Evolutionary conservation across 352 stramenopile species (phyloP).

Genomic region (Phytophthora multivora): DNA sequence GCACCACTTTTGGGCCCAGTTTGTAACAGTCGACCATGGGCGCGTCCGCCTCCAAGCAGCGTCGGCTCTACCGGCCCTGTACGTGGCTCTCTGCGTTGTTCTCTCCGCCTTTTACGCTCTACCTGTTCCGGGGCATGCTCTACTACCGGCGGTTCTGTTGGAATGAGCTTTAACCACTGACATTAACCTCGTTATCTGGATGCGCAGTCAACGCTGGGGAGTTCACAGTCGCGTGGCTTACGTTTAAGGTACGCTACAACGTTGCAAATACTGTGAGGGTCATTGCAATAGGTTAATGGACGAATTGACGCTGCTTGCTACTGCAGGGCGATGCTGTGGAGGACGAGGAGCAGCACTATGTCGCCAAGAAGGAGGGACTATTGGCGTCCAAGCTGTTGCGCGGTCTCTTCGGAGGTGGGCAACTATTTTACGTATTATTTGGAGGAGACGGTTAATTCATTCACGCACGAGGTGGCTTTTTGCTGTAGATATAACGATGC

Average conservation of each 20-base stretch:
- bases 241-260: constrained; percentile 69
- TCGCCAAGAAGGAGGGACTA: constrained; percentile 72
- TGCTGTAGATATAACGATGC: constrained; percentile 59
- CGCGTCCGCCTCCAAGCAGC: constrained; percentile 47
- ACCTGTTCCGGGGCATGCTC: not conserved
- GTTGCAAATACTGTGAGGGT: not conserved
- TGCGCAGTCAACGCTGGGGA: constrained; percentile 69
- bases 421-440: constrained; percentile 11
- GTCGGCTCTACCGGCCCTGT: constrained; percentile 60
- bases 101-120: not conserved
- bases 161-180: not conserved
- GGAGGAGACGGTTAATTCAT: not conserved
- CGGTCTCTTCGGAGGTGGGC: constrained; percentile 72
- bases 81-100: constrained; percentile 21
- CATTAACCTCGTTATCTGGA: constrained; percentile 8
- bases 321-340: constrained; percentile 71
- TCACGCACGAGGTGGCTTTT: constrained; percentile 1
- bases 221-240: constrained; percentile 87
- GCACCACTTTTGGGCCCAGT: constrained; percentile 15
- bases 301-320: not conserved
- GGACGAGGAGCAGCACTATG: constrained; percentile 63
- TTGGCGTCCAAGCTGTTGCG: constrained; percentile 79
- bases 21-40: constrained; percentile 46
- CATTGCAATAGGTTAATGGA: not conserved
- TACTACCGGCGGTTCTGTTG: not conserved